Evolutionary conservation across 306 rosid species (phyloP), one percentile per base, ranked within the genome.

Genomic region (Erythrophleum fordii): DNA sequence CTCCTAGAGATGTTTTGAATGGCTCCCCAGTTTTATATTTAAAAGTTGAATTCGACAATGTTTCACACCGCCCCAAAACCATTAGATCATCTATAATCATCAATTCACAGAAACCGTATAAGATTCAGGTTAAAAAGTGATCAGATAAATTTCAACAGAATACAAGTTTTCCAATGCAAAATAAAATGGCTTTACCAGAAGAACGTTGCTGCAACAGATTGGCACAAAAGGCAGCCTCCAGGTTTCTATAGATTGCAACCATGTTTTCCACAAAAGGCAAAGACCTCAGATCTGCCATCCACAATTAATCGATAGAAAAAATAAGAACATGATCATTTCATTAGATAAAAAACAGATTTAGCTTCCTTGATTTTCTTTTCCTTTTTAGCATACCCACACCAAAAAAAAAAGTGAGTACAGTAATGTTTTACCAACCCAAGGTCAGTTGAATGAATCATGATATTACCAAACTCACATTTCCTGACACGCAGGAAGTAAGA

Each of bases 211-310:
- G 92, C 39, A 78, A 73, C 42, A 89, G 22, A 49, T 84, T 86
- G 52, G 92, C 72, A 74, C 81, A 82, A 84, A 79, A 88, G 11
- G 94, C 82, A 11, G 88, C 86, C 37, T 90, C 93, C 89, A 96
- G 76, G 76, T 88, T 83, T 81, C 73, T 93, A 73, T 90, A 96
- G 49, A 92, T 90, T 1, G 81, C 68, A 8, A 88, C 97, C 83
- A 96, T 77, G 66, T 87, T 96, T 66, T 90, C 99, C 85, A 95
- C 75, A 72, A 91, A 89, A 53, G 93, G 90, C 73, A 83, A 66
- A 37, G 76, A 78, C 85, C 97, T 83, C 78, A 83, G 16, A 82
- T 92, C 98, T 96, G 86, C 81, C 65, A 83, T 17, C 79, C 66
- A 78, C 26, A 59, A 25, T 56, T 45, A 67, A 39, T 11, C n/a